phyloP scores from a whole-genome alignment of 2,329 filamentous ascomycete species.

The Rosellinia necatrix region DNA sequence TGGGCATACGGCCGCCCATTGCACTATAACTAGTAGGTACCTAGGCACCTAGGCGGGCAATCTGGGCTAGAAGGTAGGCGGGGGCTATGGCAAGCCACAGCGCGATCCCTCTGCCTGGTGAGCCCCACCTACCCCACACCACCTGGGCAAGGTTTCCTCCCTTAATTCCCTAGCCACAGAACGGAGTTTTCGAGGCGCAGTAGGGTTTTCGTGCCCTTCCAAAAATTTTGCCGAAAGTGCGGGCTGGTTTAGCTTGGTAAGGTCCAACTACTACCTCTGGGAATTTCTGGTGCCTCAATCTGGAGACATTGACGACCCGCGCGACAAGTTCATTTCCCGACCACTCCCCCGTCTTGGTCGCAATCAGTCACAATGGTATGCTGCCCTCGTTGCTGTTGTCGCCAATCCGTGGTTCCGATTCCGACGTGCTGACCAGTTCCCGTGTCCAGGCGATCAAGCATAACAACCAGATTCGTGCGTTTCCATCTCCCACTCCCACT shows the following conservation, averaged over 20 bases:
- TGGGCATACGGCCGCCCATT: too few species aligned
- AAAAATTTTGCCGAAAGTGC: conserved; percentile 46
- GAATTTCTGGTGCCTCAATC: conserved; percentile 45
- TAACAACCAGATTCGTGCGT: conserved; percentile 85
- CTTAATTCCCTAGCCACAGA: conserved; percentile 18
- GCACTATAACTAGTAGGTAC: too few species aligned
- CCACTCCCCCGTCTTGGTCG: conserved; percentile 54
- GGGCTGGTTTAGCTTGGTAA: conserved; percentile 24
- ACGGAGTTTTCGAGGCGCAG: conserved; percentile 18
- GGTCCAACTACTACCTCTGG: conserved; percentile 28
- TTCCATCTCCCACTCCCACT: not conserved
- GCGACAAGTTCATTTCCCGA: conserved; percentile 43
- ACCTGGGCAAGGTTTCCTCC: not conserved
- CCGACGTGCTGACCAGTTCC: conserved; percentile 38
- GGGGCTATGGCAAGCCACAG: not conserved
- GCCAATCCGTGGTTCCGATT: conserved; percentile 27
- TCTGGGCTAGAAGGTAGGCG: too few species aligned
- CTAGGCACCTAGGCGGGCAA: too few species aligned
- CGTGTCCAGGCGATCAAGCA: conserved; percentile 91
- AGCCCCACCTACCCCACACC: not conserved
- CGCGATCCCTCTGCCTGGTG: too few species aligned
- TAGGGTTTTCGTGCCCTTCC: conserved; percentile 52
- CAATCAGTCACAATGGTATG: conserved; percentile 54
- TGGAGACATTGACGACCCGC: conserved; percentile 42
- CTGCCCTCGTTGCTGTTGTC: conserved; percentile 7